Base-by-base conservation (phyloP, 2,329 filamentous ascomycete species). In the Aplosporella prunicola region DNA sequence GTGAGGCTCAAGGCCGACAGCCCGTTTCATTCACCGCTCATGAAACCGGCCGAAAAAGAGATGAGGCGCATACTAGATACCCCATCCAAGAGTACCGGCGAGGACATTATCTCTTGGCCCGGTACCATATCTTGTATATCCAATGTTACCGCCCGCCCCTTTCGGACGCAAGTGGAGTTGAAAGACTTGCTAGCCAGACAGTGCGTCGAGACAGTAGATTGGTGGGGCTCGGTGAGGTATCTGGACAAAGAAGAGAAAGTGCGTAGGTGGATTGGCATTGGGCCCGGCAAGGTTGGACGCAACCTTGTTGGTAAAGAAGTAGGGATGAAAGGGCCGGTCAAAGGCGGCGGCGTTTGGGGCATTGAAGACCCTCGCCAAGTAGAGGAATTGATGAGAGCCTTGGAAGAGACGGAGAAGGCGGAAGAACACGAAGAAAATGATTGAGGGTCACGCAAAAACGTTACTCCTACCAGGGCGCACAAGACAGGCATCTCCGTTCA, bases 221-320 rank as follows among this genome's bases (percentile, higher is more conserved):
- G 89, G 89, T 94, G 88, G 79, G 85, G 93, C 48, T 91, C 84
- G 51, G 88, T 96, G 51, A 78, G 77, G 47, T 94, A 93, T 53
- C 66, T 95, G 33, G 85, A 95, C 56, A 79, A 91, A 55, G 78
- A 91, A 50, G 74, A 80, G 52, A 80, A 80, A 45, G 83, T 94
- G 13, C 71, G 79, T 50, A 70, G 88, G 39, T 95, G 89, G 82
- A 74, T 96, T 33, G 89, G 89, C 28, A 85, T 96, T 44, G 89
- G 89, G 1, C 89, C 89, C 0, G 89, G 89, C 5, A 93, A 93
- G 57, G 89, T 96, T 2, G 89, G 89, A 1, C 72, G 88, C 40
- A 95, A 95, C 56, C 68, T 96, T 6, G 88, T 96, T 1, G 87
- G 88, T 9, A 95, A 95, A 61, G 89, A 95, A 62, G 88, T 95